Evolutionary conservation across 192 early-diverging fungal species (phyloP).

Genomic region (Rhizoclosmatium globosum): DNA sequence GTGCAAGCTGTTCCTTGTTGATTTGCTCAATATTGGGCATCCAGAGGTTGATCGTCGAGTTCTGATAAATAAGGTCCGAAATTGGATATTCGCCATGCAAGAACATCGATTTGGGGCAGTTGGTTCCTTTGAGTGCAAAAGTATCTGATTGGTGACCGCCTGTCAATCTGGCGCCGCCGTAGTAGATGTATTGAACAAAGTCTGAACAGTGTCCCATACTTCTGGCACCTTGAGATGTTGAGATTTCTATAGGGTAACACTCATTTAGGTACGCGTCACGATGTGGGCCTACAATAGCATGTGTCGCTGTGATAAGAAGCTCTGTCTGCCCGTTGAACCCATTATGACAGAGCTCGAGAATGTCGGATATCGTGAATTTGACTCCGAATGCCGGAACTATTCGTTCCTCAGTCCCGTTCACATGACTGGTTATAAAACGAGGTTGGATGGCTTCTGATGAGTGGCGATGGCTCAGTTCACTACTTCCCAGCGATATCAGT

Average conservation of each 20-base stretch:
- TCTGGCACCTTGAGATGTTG: not conserved
- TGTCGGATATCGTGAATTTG: not conserved
- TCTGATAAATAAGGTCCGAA: not conserved
- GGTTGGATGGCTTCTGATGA: too few species aligned
- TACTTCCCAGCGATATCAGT: too few species aligned
- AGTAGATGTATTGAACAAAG: slow-evolving; percentile 18
- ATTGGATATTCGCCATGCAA: not conserved
- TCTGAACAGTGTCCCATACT: slow-evolving; percentile 23
- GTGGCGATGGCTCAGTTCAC: too few species aligned
- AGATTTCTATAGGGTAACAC: slow-evolving; percentile 22
- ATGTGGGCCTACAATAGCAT: not conserved
- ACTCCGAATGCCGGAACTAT: too few species aligned
- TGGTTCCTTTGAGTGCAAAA: not conserved
- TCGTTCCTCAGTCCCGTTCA: too few species aligned
- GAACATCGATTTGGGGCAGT: slow-evolving; percentile 22
- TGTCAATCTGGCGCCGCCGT: slow-evolving; percentile 17
- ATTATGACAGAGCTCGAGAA: slow-evolving; percentile 9
- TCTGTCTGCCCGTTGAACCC: not conserved
- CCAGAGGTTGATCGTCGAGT: not conserved
- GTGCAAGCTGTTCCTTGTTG: not conserved
- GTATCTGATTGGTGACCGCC: not conserved
- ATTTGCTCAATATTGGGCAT: slow-evolving; percentile 29
- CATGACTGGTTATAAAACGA: too few species aligned
- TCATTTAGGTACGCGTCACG: not conserved
- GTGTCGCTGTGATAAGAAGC: not conserved